Percentiles rank a stretch among this genome's conserved stretches.
These are phyloP conservation scores for Sporisorium scitamineum DNA, from an alignment of 1,284 basidiomycete species.

Conservation along the genomic window DNA sequence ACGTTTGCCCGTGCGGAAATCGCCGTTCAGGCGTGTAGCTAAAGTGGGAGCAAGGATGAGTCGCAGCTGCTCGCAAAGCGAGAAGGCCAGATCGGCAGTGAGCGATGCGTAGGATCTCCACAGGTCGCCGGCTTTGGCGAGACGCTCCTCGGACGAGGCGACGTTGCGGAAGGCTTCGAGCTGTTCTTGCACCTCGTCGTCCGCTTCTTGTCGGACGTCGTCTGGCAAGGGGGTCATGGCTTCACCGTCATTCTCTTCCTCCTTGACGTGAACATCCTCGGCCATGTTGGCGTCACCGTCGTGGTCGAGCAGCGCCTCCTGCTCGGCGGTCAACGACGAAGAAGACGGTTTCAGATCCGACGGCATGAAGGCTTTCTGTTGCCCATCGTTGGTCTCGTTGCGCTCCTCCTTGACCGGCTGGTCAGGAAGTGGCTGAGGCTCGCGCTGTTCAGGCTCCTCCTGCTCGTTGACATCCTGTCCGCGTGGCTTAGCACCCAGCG, in stretches of 20 bases:
- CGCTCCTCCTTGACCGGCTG: slow-evolving; percentile 65
- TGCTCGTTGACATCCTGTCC: slow-evolving; percentile 32
- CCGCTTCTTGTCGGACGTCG: slow-evolving; percentile 51
- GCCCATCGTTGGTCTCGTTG: slow-evolving; percentile 56
- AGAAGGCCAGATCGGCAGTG: slow-evolving; percentile 90
- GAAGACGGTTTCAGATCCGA: slow-evolving; percentile 51
- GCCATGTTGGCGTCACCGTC: slow-evolving; percentile 43
- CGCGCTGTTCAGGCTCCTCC: slow-evolving; percentile 31
- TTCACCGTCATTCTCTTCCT: slow-evolving; percentile 68
- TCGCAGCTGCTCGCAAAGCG: slow-evolving; percentile 85
- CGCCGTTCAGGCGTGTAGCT: slow-evolving; percentile 93
- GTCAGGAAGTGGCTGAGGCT: slow-evolving; percentile 50
- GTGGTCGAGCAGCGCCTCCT: slow-evolving; percentile 33
- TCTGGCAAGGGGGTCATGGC: slow-evolving; percentile 60
- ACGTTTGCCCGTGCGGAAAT: slow-evolving; percentile 97
- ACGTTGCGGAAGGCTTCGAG: slow-evolving; percentile 76
- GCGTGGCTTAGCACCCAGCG: slow-evolving; percentile 68
- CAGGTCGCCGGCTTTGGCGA: slow-evolving; percentile 77
- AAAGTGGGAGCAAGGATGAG: slow-evolving; percentile 95
- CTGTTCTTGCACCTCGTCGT: slow-evolving; percentile 61
- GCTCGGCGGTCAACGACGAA: slow-evolving; percentile 26
- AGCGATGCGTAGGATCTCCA: slow-evolving; percentile 92
- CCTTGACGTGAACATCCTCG: slow-evolving; percentile 74
- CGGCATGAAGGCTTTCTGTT: slow-evolving; percentile 58
- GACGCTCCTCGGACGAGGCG: slow-evolving; percentile 74